Evolutionary conservation across 202 grass and related monocot genomes (phyloP).

Genomic region (Bolboschoenoplectus hybrid): DNA sequence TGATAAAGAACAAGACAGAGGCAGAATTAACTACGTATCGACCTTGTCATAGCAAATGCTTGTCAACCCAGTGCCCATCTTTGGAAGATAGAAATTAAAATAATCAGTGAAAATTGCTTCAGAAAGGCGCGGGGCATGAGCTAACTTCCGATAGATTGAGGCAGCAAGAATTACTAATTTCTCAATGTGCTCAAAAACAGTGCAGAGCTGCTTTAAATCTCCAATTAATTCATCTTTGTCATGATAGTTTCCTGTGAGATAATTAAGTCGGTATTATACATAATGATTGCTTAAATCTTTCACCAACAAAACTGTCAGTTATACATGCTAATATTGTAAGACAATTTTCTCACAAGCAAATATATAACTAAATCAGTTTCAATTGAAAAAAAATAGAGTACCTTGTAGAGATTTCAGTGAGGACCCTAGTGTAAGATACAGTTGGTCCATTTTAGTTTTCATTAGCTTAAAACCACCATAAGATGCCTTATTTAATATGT

Average conservation of each 20-base stretch:
- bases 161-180: conserved; percentile 88
- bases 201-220: conserved; percentile 78
- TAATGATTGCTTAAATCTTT: neutral
- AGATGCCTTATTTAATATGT: conserved; percentile 71
- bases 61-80: conserved; percentile 81
- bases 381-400: conserved; percentile 42
- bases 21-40: conserved; percentile 16
- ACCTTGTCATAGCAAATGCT: conserved; percentile 93
- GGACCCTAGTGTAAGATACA: conserved; percentile 82
- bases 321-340: neutral
- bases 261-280: conserved; percentile 34
- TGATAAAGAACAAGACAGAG: conserved; percentile 16
- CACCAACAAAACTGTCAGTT: neutral
- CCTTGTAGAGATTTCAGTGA: conserved; percentile 81
- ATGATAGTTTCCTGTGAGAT: conserved; percentile 55
- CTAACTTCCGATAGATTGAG: conserved; percentile 75
- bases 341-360: conserved; percentile 21
- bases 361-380: conserved; percentile 19
- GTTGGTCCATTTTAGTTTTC: conserved; percentile 85
- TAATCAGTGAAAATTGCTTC: conserved; percentile 78
- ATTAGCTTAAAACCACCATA: conserved; percentile 81
- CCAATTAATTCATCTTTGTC: conserved; percentile 75
- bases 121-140: conserved; percentile 65
- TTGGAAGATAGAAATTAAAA: conserved; percentile 90
- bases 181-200: conserved; percentile 90